These are phyloP conservation scores for Coemansia sp. DNA, from an alignment of 192 early-diverging fungal species.

Conservation along the genomic window DNA sequence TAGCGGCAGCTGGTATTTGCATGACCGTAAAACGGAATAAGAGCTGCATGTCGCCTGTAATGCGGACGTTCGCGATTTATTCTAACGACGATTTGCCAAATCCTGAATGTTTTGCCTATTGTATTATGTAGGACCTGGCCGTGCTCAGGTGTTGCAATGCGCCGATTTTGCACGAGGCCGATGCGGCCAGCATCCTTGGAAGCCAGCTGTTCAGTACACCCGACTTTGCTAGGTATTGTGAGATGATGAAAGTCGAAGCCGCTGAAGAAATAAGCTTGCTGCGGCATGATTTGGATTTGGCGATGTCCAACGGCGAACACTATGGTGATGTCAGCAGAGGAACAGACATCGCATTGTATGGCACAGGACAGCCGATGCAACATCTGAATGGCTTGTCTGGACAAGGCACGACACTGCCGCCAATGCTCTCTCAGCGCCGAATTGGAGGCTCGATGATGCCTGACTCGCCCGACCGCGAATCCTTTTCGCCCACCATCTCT, in stretches of 20 bases:
- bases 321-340: slow-evolving; percentile 5
- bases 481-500: slow-evolving; percentile 50
- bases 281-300: slow-evolving; percentile 35
- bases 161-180: slow-evolving; percentile 24
- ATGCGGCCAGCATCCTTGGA: slow-evolving; percentile 25
- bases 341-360: neutral
- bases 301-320: slow-evolving; percentile 13
- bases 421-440: neutral
- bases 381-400: neutral
- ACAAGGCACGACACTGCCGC: slow-evolving; percentile 11
- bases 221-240: slow-evolving; percentile 42
- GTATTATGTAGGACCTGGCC: slow-evolving; percentile 45
- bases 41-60: neutral
- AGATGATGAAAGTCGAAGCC: slow-evolving; percentile 37
- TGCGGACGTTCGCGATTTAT: slow-evolving; percentile 1
- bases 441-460: slow-evolving; percentile 15
- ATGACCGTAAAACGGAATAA: neutral
- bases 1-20: neutral
- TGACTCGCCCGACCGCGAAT: slow-evolving; percentile 27
- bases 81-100: neutral
- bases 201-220: slow-evolving; percentile 44
- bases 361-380: neutral
- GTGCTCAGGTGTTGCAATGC: slow-evolving; percentile 43
- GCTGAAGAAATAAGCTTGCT: slow-evolving; percentile 40
- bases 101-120: slow-evolving; percentile 2